Conservation (phyloP, 2,329 filamentous ascomycete genomes). For the Neonectria faginata region DNA sequence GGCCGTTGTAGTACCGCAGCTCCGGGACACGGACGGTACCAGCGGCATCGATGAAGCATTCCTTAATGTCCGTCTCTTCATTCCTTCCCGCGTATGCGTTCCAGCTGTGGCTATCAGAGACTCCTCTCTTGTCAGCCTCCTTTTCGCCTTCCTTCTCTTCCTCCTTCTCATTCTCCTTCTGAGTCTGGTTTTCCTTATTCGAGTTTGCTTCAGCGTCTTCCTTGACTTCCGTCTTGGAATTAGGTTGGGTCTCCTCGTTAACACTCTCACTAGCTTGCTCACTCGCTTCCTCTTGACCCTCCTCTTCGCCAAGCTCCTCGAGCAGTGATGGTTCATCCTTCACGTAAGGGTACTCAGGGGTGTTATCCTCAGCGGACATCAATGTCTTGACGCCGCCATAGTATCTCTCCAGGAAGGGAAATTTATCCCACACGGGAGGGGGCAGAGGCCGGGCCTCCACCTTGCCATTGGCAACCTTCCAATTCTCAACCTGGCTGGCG, state of each 20-base stretch:
- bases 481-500: slow-evolving; percentile 78
- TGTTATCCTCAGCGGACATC: slow-evolving; percentile 72
- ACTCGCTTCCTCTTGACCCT: slow-evolving; percentile 15
- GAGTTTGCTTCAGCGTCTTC: slow-evolving; percentile 14
- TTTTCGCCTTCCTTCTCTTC: not conserved
- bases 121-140: slow-evolving; percentile 34
- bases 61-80: slow-evolving; percentile 67
- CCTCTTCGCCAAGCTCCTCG: slow-evolving; percentile 34
- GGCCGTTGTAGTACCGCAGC: slow-evolving; percentile 79
- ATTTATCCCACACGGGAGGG: slow-evolving; percentile 84
- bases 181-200: slow-evolving; percentile 15
- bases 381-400: slow-evolving; percentile 87
- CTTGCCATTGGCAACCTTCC: slow-evolving; percentile 66
- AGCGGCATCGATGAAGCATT: slow-evolving; percentile 82
- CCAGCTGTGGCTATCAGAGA: slow-evolving; percentile 50
- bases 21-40: slow-evolving; percentile 74
- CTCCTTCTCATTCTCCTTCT: slow-evolving; percentile 4
- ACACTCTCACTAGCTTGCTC: slow-evolving; percentile 35
- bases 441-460: slow-evolving; percentile 62
- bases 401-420: slow-evolving; percentile 87
- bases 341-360: slow-evolving; percentile 82
- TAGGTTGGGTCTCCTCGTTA: slow-evolving; percentile 29
- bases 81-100: slow-evolving; percentile 49
- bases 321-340: slow-evolving; percentile 64
- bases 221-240: slow-evolving; percentile 28